Conservation (phyloP, 1,139 yeast genomes). For the Pichia sp. region DNA sequence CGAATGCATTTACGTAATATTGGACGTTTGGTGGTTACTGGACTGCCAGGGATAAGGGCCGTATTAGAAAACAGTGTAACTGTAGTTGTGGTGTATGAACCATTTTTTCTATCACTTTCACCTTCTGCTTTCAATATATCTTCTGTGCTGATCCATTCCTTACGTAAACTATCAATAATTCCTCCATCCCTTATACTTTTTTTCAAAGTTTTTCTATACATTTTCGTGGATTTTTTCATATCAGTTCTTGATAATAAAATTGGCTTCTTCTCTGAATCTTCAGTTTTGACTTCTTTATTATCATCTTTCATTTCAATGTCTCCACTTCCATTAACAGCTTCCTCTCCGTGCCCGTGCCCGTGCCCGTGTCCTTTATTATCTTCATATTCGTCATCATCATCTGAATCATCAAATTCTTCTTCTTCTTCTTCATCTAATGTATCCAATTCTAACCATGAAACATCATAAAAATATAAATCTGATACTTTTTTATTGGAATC, state of each 20-base stretch:
- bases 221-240: constrained; percentile 14
- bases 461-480: constrained; percentile 59
- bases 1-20: constrained; percentile 51
- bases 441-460: constrained; percentile 56
- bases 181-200: constrained; percentile 22
- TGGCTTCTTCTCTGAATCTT: not conserved
- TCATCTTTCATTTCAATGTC: not conserved
- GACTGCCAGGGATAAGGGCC: constrained; percentile 15
- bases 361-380: not conserved
- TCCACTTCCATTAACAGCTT: not conserved
- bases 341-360: too few species aligned
- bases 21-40: constrained; percentile 18
- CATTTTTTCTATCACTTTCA: constrained; percentile 3
- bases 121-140: constrained; percentile 17
- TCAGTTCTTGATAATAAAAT: constrained; percentile 12
- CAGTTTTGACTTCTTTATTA: not conserved
- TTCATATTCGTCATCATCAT: constrained; percentile 1
- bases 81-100: constrained; percentile 17
- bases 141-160: constrained; percentile 24
- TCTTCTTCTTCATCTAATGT: constrained; percentile 1
- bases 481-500: constrained; percentile 39
- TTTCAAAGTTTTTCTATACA: constrained; percentile 19
- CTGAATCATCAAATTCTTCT: not conserved
- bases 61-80: constrained; percentile 42
- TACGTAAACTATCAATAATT: constrained; percentile 25